Percentiles rank a stretch among this genome's conserved stretches.
Conservation (phyloP, 441 rosid genomes). For the Daphne laureola region DNA sequence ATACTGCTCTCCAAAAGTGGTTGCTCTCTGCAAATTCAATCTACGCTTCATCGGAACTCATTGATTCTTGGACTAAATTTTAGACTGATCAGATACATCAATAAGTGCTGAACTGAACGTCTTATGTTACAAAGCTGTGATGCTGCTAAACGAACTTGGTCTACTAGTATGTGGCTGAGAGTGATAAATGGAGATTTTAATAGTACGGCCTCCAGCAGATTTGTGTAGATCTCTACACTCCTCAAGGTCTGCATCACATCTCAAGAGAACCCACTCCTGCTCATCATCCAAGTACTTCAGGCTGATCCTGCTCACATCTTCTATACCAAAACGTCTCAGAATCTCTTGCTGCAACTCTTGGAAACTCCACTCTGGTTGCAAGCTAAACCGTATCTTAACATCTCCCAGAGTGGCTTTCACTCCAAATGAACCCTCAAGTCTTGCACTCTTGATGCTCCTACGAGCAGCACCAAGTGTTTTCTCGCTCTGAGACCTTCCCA, state of each 20-base stretch:
- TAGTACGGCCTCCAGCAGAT: constrained; percentile 37
- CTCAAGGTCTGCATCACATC: constrained; percentile 88
- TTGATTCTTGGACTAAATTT: too few species aligned
- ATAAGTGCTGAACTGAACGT: too few species aligned
- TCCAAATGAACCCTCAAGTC: constrained; percentile 20
- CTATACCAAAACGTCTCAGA: constrained; percentile 50
- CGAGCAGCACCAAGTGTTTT: too few species aligned
- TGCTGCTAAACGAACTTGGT: constrained; percentile 28
- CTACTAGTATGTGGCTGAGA: constrained; percentile 25
- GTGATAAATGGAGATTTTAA: constrained; percentile 49
- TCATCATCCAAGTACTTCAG: constrained; percentile 91
- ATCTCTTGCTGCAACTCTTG: constrained; percentile 60
- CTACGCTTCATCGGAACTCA: too few species aligned
- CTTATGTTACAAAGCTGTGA: constrained; percentile 15
- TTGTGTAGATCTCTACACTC: constrained; percentile 74
- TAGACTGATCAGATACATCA: too few species aligned
- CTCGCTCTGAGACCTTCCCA: too few species aligned
- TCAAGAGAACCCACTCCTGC: constrained; percentile 82
- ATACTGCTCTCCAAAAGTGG: too few species aligned
- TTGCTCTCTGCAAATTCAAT: too few species aligned
- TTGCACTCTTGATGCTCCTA: constrained; percentile 2
- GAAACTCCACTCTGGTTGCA: constrained; percentile 48
- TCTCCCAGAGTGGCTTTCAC: constrained; percentile 59
- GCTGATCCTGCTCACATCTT: constrained; percentile 34
- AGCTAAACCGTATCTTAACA: constrained; percentile 56